Evolutionary conservation across 2,329 filamentous ascomycete genomes (phyloP), one percentile per base, ranked within the genome.

Genomic region (Apiospora marii): DNA sequence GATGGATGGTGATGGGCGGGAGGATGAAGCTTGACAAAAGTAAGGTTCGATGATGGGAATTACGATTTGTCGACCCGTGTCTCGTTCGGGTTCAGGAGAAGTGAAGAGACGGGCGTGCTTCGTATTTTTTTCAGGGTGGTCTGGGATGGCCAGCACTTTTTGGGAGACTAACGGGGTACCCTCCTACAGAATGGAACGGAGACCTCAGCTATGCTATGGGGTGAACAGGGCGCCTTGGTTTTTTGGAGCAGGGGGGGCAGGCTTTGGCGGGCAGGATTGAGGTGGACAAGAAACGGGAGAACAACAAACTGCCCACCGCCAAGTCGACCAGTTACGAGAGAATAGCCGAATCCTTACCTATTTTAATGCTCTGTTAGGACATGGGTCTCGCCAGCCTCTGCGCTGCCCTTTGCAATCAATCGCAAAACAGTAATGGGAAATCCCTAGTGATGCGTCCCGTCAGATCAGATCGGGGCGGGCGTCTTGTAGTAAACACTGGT

Each of bases 71-170:
- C 58, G 34, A 64, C 58, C 58, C 58, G 58, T 64, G 53, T 61
- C 46, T 49, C 58, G 58, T 64, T 64, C 58, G 58, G 58, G 34
- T n/a, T 64, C 58, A 64, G 58, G 58, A 64, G 58, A 64, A 64
- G 58, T 64, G 58, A 64, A 64, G 58, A 64, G 58, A 64, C 49
- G 24, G 49, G n/a, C 58, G 34, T 41, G 22, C 67, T 69, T 69
- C 67, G 67, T 69, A 69, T 49, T 69, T 69, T 69, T 69, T 30
- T 37, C 67, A 69, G 44, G 67, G 43, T 68, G 67, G 67, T 49
- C 24, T 64, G 58, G 67, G 67, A 49, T 49, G 44, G 67, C 37
- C 67, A 69, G 44, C 67, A 69, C 58, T 64, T 64, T 64, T 64
- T 41, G 58, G 58, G 58, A 64, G 58, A 64, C 58, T 64, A 64